These are phyloP conservation scores for Mortierella sp. DNA, from an alignment of 371 early-diverging fungal species.

Conservation along the genomic window DNA sequence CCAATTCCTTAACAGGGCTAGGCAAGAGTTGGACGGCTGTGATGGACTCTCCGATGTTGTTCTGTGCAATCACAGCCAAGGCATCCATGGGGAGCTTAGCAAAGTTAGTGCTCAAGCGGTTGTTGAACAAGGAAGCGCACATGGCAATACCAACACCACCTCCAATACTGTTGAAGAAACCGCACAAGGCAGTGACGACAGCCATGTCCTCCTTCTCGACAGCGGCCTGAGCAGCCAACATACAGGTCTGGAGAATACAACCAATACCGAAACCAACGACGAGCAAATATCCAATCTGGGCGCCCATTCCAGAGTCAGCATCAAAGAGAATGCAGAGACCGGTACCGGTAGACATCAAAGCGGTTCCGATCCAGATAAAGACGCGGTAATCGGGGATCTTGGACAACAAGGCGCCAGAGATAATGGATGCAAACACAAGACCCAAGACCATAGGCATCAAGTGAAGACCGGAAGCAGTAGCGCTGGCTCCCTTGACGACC, in stretches of 20 bases:
- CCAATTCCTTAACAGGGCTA: no score
- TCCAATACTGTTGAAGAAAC: slow-evolving; percentile 74
- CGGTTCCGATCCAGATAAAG: slow-evolving; percentile 61
- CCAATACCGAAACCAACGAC: slow-evolving; percentile 77
- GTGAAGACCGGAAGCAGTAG: slow-evolving; percentile 71
- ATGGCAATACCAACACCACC: slow-evolving; percentile 72
- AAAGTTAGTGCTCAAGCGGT: slow-evolving; percentile 31
- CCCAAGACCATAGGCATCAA: slow-evolving; percentile 70
- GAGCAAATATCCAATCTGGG: slow-evolving; percentile 68
- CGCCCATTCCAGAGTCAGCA: slow-evolving; percentile 56
- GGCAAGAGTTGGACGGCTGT: neutral
- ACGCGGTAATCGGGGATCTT: slow-evolving; percentile 55
- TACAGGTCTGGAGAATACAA: slow-evolving; percentile 67
- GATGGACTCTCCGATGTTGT: slow-evolving; percentile 4
- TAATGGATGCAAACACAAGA: slow-evolving; percentile 42
- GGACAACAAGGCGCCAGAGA: slow-evolving; percentile 40
- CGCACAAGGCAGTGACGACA: slow-evolving; percentile 69
- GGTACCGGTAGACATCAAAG: slow-evolving; percentile 57
- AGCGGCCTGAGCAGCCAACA: slow-evolving; percentile 72
- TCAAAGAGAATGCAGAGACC: slow-evolving; percentile 66
- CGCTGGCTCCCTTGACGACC: slow-evolving; percentile 69
- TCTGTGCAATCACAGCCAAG: slow-evolving; percentile 5
- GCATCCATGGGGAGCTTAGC: neutral
- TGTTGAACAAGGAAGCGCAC: slow-evolving; percentile 63
- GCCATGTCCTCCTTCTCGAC: slow-evolving; percentile 69